Percentiles rank a stretch among this genome's conserved stretches.
phyloP scores from a whole-genome alignment of 202 grass and related monocot species.

The Digitaria exilis region DNA sequence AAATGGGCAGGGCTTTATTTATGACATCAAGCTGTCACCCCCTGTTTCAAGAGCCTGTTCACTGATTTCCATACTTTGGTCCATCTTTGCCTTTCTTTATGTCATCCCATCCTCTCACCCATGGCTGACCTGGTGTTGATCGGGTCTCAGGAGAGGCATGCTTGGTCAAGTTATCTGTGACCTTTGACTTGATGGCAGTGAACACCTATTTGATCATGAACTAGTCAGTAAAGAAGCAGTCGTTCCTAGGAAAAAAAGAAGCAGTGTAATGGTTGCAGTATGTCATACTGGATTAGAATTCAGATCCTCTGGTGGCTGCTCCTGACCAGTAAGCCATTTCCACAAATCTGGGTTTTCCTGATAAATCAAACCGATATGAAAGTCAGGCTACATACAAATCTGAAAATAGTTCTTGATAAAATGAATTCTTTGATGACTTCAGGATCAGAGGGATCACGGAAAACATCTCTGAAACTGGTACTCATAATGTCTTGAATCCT shows the following conservation, averaged over 20 bases:
- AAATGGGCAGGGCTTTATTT: not conserved
- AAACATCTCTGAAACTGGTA: not conserved
- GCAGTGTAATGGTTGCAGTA: not conserved
- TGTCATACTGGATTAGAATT: constrained; percentile 67
- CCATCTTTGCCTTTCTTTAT: constrained; percentile 65
- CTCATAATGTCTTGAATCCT: not conserved
- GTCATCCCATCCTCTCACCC: constrained; percentile 99
- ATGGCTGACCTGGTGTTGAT: constrained; percentile 81
- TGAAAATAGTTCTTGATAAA: not conserved
- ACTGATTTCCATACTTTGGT: constrained; percentile 91
- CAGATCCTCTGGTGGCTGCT: constrained; percentile 72
- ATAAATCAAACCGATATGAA: not conserved
- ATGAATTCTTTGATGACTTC: not conserved
- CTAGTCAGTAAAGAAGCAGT: not conserved
- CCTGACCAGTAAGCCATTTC: constrained; percentile 93
- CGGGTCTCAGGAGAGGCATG: constrained; percentile 81
- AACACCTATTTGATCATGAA: constrained; percentile 69
- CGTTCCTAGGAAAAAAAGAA: not conserved
- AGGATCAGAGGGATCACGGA: not conserved
- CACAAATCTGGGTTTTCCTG: constrained; percentile 98
- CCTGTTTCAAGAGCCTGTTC: constrained; percentile 32
- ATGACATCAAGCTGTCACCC: not conserved
- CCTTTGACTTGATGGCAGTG: constrained; percentile 69
- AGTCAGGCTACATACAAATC: constrained; percentile 2
- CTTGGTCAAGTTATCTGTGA: constrained; percentile 72